phyloP scores from a whole-genome alignment of 169 alveolate genomes.

The Plasmodium malariae region DNA sequence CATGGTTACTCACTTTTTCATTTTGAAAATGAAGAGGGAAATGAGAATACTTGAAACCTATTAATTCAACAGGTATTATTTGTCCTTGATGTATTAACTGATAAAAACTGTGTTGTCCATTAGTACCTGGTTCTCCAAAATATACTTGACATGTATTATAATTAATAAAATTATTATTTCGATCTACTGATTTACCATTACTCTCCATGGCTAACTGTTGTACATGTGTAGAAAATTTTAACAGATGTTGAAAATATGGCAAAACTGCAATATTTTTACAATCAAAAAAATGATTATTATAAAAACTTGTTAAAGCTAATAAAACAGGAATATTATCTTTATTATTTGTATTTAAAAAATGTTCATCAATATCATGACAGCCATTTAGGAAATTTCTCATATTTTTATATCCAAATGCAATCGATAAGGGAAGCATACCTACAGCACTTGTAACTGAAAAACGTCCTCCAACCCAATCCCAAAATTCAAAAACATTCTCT shows the following conservation, averaged over 20 bases:
- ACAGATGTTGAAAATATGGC: constrained; percentile 97
- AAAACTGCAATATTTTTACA: constrained; percentile 95
- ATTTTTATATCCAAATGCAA: constrained; percentile 93
- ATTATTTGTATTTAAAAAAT: constrained; percentile 86
- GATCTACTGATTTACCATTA: constrained; percentile 94
- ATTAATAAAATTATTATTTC: constrained; percentile 87
- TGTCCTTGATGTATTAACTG: constrained; percentile 98
- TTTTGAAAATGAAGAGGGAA: constrained; percentile 85
- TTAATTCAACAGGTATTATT: constrained; percentile 97
- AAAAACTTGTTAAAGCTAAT: constrained; percentile 96
- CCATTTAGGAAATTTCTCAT: constrained; percentile 89
- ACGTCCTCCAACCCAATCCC: constrained; percentile 99
- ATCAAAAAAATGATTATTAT: constrained; percentile 93
- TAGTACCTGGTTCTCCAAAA: constrained; percentile 99
- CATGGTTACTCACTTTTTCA: constrained; percentile 89
- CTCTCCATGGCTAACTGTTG: constrained; percentile 99
- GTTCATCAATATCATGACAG: constrained; percentile 93
- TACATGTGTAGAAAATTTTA: constrained; percentile 96
- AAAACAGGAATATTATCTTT: constrained; percentile 94
- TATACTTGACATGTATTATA: constrained; percentile 94
- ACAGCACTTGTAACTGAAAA: constrained; percentile 98
- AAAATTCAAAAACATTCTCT: constrained; percentile 97
- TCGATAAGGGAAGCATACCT: constrained; percentile 97
- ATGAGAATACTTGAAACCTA: constrained; percentile 96
- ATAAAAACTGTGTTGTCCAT: constrained; percentile 98